Percentiles rank a stretch among this genome's conserved stretches.
These are phyloP conservation scores for Ophiosphaerella herpotricha DNA, from an alignment of 2,329 filamentous ascomycete species.

Conservation along the genomic window DNA sequence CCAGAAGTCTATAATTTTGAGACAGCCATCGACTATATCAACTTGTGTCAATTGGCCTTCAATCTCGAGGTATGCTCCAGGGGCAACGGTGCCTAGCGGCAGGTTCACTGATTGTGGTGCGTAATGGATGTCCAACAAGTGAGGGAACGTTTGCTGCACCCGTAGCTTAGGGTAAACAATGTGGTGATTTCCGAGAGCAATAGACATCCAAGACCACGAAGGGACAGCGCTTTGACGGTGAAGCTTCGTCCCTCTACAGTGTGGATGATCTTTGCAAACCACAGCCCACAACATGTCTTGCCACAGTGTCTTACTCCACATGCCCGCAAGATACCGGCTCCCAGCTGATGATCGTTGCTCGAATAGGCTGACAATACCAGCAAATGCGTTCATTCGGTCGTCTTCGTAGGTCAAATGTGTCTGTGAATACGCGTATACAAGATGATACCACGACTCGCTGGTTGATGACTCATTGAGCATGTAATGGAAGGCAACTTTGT, in stretches of 20 bases:
- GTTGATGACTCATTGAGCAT: not conserved
- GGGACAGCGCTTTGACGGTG: not conserved
- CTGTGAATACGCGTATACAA: not conserved
- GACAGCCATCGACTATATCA: not conserved
- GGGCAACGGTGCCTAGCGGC: not conserved
- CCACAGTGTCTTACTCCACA: constrained; percentile 1
- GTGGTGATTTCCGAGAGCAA: not conserved
- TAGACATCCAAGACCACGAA: constrained; percentile 4
- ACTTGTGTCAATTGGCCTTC: not conserved
- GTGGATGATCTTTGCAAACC: not conserved
- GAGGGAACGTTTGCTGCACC: not conserved
- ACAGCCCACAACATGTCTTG: not conserved
- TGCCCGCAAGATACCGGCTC: constrained; percentile 2
- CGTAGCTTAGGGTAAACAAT: not conserved
- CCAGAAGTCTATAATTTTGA: not conserved
- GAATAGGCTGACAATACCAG: not conserved
- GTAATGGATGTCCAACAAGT: not conserved
- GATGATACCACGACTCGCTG: not conserved
- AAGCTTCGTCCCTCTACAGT: not conserved
- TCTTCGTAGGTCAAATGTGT: not conserved
- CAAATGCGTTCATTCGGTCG: constrained; percentile 2
- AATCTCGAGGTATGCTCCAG: not conserved
- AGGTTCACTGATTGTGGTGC: not conserved
- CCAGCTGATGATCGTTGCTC: not conserved
- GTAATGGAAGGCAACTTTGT: not conserved